A percentile compares a stretch with the other conserved stretches of the same genome.
phyloP scores from a whole-genome alignment of 306 rosid species.

The Amphicarpaea edgeworthii region DNA sequence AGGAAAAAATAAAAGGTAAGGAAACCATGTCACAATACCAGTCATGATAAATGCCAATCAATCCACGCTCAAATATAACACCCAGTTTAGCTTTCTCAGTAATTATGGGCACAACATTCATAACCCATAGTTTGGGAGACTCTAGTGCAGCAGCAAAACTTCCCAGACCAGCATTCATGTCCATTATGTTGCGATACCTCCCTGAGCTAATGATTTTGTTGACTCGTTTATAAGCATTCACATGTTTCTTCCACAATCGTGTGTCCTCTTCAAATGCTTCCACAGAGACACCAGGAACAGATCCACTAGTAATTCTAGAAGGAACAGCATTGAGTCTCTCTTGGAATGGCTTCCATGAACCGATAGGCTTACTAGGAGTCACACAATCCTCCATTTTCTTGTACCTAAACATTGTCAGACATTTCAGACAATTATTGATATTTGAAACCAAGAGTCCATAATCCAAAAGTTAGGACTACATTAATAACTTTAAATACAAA shows the following conservation, averaged over 20 bases:
- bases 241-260: conserved; percentile 78
- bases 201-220: conserved; percentile 70
- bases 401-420: conserved; percentile 59
- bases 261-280: conserved; percentile 64
- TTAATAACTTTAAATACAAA: conserved; percentile 19
- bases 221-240: conserved; percentile 74
- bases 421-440: conserved; percentile 36
- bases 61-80: conserved; percentile 76
- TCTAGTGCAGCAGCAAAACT: conserved; percentile 87
- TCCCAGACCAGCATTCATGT: conserved; percentile 94
- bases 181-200: conserved; percentile 80
- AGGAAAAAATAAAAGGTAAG: conserved; percentile 6
- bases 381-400: conserved; percentile 75
- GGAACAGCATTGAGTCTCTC: conserved; percentile 74
- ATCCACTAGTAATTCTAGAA: conserved; percentile 67
- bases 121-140: conserved; percentile 84
- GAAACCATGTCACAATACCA: conserved; percentile 56
- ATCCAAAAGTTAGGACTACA: conserved; percentile 1
- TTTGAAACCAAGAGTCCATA: conserved; percentile 39
- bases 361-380: conserved; percentile 55
- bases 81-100: conserved; percentile 76
- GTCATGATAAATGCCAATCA: conserved; percentile 82
- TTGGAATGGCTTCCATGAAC: conserved; percentile 72
- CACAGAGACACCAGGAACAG: conserved; percentile 57
- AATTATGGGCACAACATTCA: conserved; percentile 83